Percentiles rank a stretch among this genome's conserved stretches.
phyloP scores from a whole-genome alignment of 352 stramenopile genomes.

The Pythium utonaiense region DNA sequence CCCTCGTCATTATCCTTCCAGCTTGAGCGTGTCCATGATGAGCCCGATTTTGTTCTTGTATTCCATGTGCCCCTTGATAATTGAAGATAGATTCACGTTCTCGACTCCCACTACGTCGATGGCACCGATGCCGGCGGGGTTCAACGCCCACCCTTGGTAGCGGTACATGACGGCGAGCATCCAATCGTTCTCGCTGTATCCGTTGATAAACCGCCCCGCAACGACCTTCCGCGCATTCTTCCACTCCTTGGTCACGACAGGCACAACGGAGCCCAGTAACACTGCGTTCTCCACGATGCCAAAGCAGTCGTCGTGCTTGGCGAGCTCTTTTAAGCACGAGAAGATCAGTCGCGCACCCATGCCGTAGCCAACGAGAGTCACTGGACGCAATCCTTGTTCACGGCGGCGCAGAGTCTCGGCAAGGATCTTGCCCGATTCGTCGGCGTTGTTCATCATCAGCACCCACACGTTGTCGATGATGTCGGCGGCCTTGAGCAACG shows the following conservation, averaged over 20 bases:
- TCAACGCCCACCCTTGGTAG: constrained; percentile 77
- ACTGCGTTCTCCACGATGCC: constrained; percentile 89
- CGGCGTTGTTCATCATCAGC: constrained; percentile 70
- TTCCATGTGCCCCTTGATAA: constrained; percentile 80
- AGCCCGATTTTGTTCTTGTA: constrained; percentile 88
- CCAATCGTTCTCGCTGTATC: constrained; percentile 88
- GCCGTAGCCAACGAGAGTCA: constrained; percentile 87
- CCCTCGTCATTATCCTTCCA: constrained; percentile 53
- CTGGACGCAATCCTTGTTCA: constrained; percentile 75
- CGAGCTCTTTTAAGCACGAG: constrained; percentile 85
- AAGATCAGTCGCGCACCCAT: constrained; percentile 90
- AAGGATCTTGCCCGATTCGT: constrained; percentile 73
- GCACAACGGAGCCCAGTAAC: constrained; percentile 78
- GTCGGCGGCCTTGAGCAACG: constrained; percentile 59
- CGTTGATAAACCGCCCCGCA: constrained; percentile 87
- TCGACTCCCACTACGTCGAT: constrained; percentile 70
- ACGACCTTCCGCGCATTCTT: constrained; percentile 62
- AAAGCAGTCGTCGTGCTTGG: constrained; percentile 53
- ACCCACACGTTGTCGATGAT: constrained; percentile 88
- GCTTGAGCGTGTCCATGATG: constrained; percentile 72
- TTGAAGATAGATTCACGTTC: constrained; percentile 77
- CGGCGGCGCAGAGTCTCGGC: constrained; percentile 57
- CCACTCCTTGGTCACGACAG: constrained; percentile 62
- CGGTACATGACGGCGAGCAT: constrained; percentile 91
- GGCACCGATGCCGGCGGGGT: constrained; percentile 68